Percentiles rank a stretch among this genome's conserved stretches.
These are phyloP conservation scores for Massariosphaeria phaeospora DNA, from an alignment of 495 filamentous ascomycete genomes.

Conservation along the genomic window DNA sequence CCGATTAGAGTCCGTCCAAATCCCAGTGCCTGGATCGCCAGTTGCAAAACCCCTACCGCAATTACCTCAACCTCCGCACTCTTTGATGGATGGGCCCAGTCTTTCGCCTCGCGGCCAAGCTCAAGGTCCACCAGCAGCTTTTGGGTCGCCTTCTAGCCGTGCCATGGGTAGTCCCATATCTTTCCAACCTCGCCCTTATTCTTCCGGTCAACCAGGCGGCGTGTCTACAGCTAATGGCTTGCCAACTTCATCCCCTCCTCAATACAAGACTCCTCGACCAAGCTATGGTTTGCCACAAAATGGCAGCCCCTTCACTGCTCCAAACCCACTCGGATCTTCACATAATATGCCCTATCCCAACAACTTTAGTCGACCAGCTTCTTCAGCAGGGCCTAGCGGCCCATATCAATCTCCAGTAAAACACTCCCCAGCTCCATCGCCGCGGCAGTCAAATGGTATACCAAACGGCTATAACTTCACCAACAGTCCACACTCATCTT, in stretches of 20 bases:
- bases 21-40: constrained; percentile 15
- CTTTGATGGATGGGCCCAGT: constrained; percentile 38
- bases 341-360: constrained; percentile 4
- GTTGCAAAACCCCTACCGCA: constrained; percentile 12
- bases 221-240: constrained; percentile 18
- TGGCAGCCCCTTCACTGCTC: constrained; percentile 11
- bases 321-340: background rate
- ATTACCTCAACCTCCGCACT: constrained; percentile 8
- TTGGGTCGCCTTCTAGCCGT: constrained; percentile 14
- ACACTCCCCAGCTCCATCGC: constrained; percentile 27
- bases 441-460: constrained; percentile 19
- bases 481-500: constrained; percentile 30
- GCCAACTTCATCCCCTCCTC: constrained; percentile 24
- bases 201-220: background rate
- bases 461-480: constrained; percentile 15
- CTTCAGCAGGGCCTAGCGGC: constrained; percentile 8
- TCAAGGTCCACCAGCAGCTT: constrained; percentile 29
- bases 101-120: constrained; percentile 40
- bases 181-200: background rate
- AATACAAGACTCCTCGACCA: constrained; percentile 11
- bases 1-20: constrained; percentile 31
- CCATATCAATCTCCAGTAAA: constrained; percentile 26
- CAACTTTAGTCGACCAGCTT: constrained; percentile 22
- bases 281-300: constrained; percentile 5
- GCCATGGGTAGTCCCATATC: constrained; percentile 18